Evolutionary conservation across 331 rosid species (phyloP), one percentile per base, ranked within the genome.

Genomic region (Ulmus americana): DNA sequence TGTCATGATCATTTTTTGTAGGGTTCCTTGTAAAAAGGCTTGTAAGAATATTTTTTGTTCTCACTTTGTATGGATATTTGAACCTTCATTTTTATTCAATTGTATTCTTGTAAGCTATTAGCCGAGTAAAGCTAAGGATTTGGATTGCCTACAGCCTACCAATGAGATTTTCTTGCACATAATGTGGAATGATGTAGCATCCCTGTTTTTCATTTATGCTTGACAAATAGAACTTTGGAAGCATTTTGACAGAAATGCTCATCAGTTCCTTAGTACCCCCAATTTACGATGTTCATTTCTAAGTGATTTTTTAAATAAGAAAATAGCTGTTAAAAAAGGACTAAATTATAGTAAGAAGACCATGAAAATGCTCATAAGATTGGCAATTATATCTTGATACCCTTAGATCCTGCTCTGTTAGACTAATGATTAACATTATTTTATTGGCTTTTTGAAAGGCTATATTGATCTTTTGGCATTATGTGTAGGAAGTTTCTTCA

Each of bases 401-500:
- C 50, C 73, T 52, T 45, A n/a, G 65, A 50, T 54, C 67, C 5
- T 14, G 49, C 70, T 48, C 39, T 50, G 46, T 65, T 74, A 55
- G 48, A 62, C 63, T 60, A 39, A 6, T 38, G n/a, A 55, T 53
- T 65, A 6, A 49, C 45, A 43, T 50, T 65, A 65, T 48, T 43
- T 61, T 70, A 45, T 50, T 45, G 50, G 16, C 59, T 22, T 28
- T 5, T 43, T 3, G 6, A 71, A 40, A 47, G 61, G 70, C 45
- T 51, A 65, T 43, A 62, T 52, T 75, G 76, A 82, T 81, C 69
- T 35, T 49, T 75, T 77, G 56, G 66, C 68, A 59, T 67, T 57
- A 78, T 76, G 55, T 79, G 63, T 82, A 94, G 99, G 91, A 78
- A 78, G 81, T 86, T 74, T 87, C 95, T 82, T 84, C 95, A 68